Evolutionary conservation across 2,329 filamentous ascomycete species (phyloP).

Genomic region (Botrytis pseudocinerea): DNA sequence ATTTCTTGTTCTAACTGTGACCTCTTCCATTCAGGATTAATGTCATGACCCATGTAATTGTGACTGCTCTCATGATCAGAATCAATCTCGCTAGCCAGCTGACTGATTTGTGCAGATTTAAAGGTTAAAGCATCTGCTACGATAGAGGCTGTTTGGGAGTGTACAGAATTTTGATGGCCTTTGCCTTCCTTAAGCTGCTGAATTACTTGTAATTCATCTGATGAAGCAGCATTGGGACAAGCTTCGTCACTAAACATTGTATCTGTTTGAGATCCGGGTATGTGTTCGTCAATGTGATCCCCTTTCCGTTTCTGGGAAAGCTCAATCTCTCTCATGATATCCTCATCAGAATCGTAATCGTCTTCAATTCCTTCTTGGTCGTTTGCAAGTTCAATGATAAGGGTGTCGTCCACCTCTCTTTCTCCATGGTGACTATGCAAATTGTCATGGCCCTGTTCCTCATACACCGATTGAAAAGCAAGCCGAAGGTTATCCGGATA

Average conservation of each 20-base stretch:
- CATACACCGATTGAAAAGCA: slow-evolving; percentile 44
- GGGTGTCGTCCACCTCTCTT: slow-evolving; percentile 62
- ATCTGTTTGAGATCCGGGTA: slow-evolving; percentile 14
- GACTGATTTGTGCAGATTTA: slow-evolving; percentile 1
- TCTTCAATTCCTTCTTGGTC: slow-evolving; percentile 45
- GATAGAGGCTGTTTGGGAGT: neutral
- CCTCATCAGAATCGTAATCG: slow-evolving; percentile 56
- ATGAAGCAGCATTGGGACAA: neutral
- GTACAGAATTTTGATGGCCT: neutral
- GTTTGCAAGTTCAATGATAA: slow-evolving; percentile 48
- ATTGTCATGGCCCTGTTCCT: slow-evolving; percentile 22
- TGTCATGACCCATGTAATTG: neutral
- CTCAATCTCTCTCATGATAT: slow-evolving; percentile 43
- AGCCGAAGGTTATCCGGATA: slow-evolving; percentile 66
- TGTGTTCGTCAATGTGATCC: slow-evolving; percentile 29
- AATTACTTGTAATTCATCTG: neutral
- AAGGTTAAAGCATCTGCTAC: neutral
- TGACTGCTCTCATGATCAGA: neutral
- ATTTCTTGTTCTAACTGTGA: neutral
- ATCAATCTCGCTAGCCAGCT: slow-evolving; percentile 3
- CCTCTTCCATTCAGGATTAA: neutral
- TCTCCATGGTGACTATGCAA: slow-evolving; percentile 26
- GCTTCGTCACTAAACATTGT: slow-evolving; percentile 3
- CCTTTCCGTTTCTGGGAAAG: slow-evolving; percentile 35
- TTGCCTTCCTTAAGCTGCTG: neutral